These are phyloP conservation scores for Diaporthe citrichinensis DNA, from an alignment of 2,329 filamentous ascomycete genomes.

Conservation along the genomic window DNA sequence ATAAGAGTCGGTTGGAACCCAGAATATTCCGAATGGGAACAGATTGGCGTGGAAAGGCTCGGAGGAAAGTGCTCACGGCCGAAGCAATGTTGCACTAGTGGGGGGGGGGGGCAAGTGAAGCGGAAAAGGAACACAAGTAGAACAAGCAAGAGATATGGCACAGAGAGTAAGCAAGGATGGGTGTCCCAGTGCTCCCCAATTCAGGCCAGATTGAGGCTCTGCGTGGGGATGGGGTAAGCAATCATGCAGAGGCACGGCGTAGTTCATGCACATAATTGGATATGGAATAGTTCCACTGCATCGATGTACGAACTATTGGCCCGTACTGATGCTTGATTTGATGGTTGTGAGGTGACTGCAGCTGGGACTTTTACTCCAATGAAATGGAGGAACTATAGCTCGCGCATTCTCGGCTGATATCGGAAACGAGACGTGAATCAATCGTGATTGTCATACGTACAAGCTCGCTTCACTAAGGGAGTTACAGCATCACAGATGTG, in stretches of 20 bases:
- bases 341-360: neutral
- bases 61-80: neutral
- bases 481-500: neutral
- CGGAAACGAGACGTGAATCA: neutral
- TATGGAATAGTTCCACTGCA: conserved; percentile 29
- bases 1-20: neutral
- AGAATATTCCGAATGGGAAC: neutral
- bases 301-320: conserved; percentile 27
- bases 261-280: neutral
- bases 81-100: conserved; percentile 2
- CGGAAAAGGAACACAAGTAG: neutral
- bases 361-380: neutral
- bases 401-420: neutral
- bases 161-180: conserved; percentile 16
- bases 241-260: neutral
- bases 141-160: conserved; percentile 2
- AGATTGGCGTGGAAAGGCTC: neutral
- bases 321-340: neutral
- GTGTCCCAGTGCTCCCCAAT: neutral
- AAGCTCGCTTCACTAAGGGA: neutral
- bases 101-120: neutral
- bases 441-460: no score
- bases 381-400: neutral
- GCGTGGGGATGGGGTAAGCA: neutral
- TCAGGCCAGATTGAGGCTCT: neutral